Percentiles rank a stretch among this genome's conserved stretches.
phyloP scores from a whole-genome alignment of 1,139 yeast species.

The Citeromyces siamensis region DNA sequence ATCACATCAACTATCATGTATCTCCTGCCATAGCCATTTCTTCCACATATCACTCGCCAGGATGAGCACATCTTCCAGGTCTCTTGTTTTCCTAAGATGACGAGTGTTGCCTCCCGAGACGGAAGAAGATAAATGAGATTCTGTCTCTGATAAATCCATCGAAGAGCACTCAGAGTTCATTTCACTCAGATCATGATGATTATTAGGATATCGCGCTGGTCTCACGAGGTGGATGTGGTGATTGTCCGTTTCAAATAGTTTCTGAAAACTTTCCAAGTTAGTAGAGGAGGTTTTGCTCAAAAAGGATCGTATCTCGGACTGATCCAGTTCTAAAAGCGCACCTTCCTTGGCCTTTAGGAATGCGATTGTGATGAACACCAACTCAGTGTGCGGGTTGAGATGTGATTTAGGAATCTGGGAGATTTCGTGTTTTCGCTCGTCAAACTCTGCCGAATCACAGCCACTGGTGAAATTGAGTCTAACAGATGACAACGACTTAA shows the following conservation, averaged over 20 bases:
- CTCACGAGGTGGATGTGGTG: slow-evolving; percentile 1
- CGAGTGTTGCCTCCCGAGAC: background rate
- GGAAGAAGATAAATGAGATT: background rate
- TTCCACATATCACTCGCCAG: slow-evolving; percentile 90
- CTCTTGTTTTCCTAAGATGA: slow-evolving; percentile 20
- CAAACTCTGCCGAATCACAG: slow-evolving; percentile 1
- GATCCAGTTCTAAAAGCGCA: slow-evolving; percentile 75
- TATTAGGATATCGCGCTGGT: background rate
- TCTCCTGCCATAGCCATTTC: slow-evolving; percentile 69
- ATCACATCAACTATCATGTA: too few relatives aligned
- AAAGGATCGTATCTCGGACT: slow-evolving; percentile 76
- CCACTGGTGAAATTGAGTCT: slow-evolving; percentile 5
- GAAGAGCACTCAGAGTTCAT: slow-evolving; percentile 1
- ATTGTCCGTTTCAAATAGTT: slow-evolving; percentile 6
- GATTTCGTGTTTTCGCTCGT: background rate
- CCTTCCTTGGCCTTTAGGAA: slow-evolving; percentile 71
- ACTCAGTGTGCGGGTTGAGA: slow-evolving; percentile 68
- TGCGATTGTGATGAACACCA: slow-evolving; percentile 67
- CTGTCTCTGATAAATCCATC: background rate
- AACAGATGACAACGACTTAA: slow-evolving; percentile 8
- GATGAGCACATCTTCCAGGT: slow-evolving; percentile 54
- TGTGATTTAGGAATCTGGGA: slow-evolving; percentile 43
- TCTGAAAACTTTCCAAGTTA: slow-evolving; percentile 19
- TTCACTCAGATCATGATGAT: slow-evolving; percentile 1
- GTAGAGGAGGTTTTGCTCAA: slow-evolving; percentile 38